These are phyloP conservation scores for Colletotrichum truncatum DNA, from an alignment of 2,329 filamentous ascomycete genomes.

Conservation along the genomic window DNA sequence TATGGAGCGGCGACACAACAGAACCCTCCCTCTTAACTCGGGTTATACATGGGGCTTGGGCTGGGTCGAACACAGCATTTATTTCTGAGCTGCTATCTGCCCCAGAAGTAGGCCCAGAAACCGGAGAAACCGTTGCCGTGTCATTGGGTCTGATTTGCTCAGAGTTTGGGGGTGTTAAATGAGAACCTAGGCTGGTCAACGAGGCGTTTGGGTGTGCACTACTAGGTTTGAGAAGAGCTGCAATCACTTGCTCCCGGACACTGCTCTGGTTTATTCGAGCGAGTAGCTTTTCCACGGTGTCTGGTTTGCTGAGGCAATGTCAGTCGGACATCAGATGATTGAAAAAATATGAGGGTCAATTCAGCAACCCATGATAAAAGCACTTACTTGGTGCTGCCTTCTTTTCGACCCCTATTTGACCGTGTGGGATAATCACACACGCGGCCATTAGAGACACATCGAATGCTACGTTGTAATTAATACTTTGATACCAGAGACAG, in stretches of 20 bases:
- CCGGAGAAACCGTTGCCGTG: no score
- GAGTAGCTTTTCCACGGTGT: slow-evolving; percentile 38
- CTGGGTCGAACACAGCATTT: no score
- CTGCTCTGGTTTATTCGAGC: slow-evolving; percentile 36
- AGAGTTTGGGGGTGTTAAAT: neutral
- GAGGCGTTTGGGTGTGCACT: neutral
- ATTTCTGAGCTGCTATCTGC: no score
- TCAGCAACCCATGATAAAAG: no score
- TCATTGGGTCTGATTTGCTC: slow-evolving; percentile 23
- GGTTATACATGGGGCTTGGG: no score
- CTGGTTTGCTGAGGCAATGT: slow-evolving; percentile 24
- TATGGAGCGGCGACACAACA: slow-evolving; percentile 32
- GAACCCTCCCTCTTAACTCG: neutral
- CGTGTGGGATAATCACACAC: neutral
- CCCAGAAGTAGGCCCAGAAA: no score
- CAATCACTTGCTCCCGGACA: slow-evolving; percentile 31
- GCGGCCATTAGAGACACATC: neutral
- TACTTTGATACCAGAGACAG: no score
- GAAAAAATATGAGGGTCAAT: no score
- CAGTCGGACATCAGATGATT: neutral
- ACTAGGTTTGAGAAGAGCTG: neutral
- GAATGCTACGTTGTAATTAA: neutral
- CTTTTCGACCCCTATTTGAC: slow-evolving; percentile 29
- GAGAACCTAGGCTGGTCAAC: neutral
- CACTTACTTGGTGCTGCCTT: slow-evolving; percentile 32